Base-by-base conservation (phyloP, 202 grass and related monocot genomes). In the Eragrostis tef region DNA sequence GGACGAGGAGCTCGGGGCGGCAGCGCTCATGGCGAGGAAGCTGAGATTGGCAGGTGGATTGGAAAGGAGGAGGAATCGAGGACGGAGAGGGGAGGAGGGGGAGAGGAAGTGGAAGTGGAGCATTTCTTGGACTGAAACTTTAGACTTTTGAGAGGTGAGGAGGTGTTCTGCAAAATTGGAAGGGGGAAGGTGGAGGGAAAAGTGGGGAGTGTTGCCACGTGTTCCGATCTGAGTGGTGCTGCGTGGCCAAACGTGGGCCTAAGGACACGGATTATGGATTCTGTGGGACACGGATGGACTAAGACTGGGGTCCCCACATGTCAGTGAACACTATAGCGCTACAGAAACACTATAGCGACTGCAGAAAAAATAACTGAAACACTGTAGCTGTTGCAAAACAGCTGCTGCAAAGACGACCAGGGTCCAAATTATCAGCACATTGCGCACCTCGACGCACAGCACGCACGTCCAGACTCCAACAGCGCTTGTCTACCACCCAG, bases 161-260 rank as follows among this genome's bases (percentile, higher is more conserved):
- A 76, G 60, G 42, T 2, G 53, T 2, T 10, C 62, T 34, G 44
- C 17, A 61, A 82, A 79, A 79, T 53, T 44, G 44, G 6, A 15
- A 46, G 20, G 57, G 25, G 84, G 62, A 75, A 84, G 65, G 63
- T 77, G 85, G 87, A 92, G 89, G 79, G 85, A 94, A 83, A 48
- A 83, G 87, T 1, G 46, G 75, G 60, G 59, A 82, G 3, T n/a
- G 7, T 56, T 76, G 87, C 93, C 90, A 92, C 93, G 85, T 88
- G 51, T 59, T 3, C 6, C 0, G 0, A 0, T 12, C 0, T 25
- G 7, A 74, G 11, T 73, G 71, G 61, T 52, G 48, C 45, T 46
- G 79, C 68, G 81, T 93, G 91, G 87, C n/a, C 2, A 3, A 3
- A 2, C 4, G 11, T 93, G 6, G 46, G 21, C 85, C 78, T 34